phyloP scores from a whole-genome alignment of 805 yeast species.

The Nakazawaea populi region DNA sequence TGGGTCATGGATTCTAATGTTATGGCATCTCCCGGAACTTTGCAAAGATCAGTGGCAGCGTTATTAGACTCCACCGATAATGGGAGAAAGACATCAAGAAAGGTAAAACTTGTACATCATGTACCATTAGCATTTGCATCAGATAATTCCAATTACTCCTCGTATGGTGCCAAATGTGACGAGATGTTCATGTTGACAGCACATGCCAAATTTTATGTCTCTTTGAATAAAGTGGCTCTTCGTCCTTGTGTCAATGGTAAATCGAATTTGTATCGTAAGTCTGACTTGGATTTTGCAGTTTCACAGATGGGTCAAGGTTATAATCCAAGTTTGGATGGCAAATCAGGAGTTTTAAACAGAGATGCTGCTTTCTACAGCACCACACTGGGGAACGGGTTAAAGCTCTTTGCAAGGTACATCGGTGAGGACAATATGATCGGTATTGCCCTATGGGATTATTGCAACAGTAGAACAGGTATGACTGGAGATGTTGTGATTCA shows the following conservation, averaged over 20 bases:
- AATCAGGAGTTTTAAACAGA: slow-evolving; percentile 24
- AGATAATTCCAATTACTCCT: slow-evolving; percentile 13
- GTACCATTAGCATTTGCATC: slow-evolving; percentile 60
- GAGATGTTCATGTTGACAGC: slow-evolving; percentile 82
- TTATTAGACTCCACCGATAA: slow-evolving; percentile 45
- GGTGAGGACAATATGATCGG: slow-evolving; percentile 95
- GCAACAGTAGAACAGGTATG: slow-evolving; percentile 65
- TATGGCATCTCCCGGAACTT: slow-evolving; percentile 62
- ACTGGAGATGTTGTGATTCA: slow-evolving; percentile 77
- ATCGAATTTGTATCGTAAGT: slow-evolving; percentile 68
- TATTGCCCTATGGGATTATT: slow-evolving; percentile 72
- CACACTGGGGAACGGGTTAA: slow-evolving; percentile 42
- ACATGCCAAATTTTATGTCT: slow-evolving; percentile 79
- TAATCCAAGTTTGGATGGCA: slow-evolving; percentile 24
- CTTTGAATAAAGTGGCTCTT: slow-evolving; percentile 63
- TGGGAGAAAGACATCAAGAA: slow-evolving; percentile 32
- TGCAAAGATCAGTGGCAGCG: slow-evolving; percentile 57
- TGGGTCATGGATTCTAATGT: slow-evolving; percentile 89
- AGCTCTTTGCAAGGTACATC: slow-evolving; percentile 71
- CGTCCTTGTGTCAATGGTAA: slow-evolving; percentile 94
- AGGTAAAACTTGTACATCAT: slow-evolving; percentile 73
- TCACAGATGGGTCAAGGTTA: slow-evolving; percentile 27
- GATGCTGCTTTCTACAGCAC: slow-evolving; percentile 26
- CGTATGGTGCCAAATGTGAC: slow-evolving; percentile 64
- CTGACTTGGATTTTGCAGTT: slow-evolving; percentile 59